These are phyloP conservation scores for Penstemon eatonii DNA, from an alignment of 257 asterid genomes.

Conservation along the genomic window DNA sequence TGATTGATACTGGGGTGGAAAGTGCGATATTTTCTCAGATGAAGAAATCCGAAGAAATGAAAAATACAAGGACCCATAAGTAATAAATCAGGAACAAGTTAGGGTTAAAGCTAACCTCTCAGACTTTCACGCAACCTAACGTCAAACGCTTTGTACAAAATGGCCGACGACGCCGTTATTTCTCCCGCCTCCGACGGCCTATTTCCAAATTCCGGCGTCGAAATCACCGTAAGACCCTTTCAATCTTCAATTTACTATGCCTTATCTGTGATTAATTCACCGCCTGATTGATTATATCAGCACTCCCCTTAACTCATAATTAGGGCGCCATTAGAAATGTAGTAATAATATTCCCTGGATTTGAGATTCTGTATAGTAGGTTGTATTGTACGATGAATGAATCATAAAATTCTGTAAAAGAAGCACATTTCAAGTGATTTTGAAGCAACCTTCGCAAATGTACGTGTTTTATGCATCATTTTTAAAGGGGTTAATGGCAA, in stretches of 20 bases:
- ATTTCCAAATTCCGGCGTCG: slow-evolving; percentile 45
- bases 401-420: not conserved
- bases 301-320: slow-evolving; percentile 18
- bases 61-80: slow-evolving; percentile 32
- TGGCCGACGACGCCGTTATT: slow-evolving; percentile 50
- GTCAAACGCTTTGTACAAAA: slow-evolving; percentile 31
- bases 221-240: slow-evolving; percentile 47
- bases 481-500: not conserved
- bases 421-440: not conserved
- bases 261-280: slow-evolving; percentile 22
- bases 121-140: slow-evolving; percentile 49
- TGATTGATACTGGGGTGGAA: too few species aligned
- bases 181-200: slow-evolving; percentile 46
- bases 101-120: slow-evolving; percentile 42
- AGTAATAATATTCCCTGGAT: not conserved
- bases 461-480: not conserved
- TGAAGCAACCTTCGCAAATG: not conserved
- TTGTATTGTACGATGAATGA: not conserved
- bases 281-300: slow-evolving; percentile 33
- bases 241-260: not conserved
- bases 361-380: not conserved
- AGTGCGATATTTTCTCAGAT: too few species aligned
- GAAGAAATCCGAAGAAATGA: too few species aligned
- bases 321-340: not conserved
- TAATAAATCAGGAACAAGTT: slow-evolving; percentile 23